Evolutionary conservation across 2,329 filamentous ascomycete genomes (phyloP).

Genomic region (Calonectria hongkongensis): DNA sequence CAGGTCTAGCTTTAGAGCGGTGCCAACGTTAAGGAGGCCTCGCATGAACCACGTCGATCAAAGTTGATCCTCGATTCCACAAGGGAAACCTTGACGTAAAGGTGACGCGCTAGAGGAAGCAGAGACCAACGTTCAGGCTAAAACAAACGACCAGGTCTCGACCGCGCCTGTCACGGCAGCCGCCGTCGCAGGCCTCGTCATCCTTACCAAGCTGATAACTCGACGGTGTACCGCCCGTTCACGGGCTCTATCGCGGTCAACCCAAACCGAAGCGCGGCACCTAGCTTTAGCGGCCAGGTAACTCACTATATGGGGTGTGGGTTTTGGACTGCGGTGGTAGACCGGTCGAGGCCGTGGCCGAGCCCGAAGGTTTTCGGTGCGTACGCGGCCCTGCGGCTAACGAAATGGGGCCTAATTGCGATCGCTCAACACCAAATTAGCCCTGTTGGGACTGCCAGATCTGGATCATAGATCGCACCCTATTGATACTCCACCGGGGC

Average conservation of each 20-base stretch:
- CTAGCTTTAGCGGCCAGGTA: background rate
- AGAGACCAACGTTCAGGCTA: background rate
- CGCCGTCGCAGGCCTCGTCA: background rate
- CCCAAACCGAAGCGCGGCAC: background rate
- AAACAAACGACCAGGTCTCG: background rate
- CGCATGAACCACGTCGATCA: background rate
- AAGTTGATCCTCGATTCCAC: background rate
- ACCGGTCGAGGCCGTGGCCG: background rate
- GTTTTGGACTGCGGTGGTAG: background rate
- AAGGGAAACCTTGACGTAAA: background rate
- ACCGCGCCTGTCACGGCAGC: background rate
- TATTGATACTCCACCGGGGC: background rate
- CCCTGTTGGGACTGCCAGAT: background rate
- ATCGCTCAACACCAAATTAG: background rate
- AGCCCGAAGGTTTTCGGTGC: constrained; percentile 6
- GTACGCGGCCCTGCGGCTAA: background rate
- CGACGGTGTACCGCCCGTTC: background rate
- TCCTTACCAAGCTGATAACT: background rate
- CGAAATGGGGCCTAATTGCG: background rate
- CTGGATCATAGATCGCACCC: background rate
- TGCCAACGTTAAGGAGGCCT: constrained; percentile 14
- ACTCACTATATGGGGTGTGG: background rate
- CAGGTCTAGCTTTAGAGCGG: background rate
- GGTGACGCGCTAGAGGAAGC: too few relatives aligned
- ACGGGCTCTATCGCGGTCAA: background rate